Base-by-base conservation (phyloP, 202 grass and related monocot species). In the Brachypodium distachyon region DNA sequence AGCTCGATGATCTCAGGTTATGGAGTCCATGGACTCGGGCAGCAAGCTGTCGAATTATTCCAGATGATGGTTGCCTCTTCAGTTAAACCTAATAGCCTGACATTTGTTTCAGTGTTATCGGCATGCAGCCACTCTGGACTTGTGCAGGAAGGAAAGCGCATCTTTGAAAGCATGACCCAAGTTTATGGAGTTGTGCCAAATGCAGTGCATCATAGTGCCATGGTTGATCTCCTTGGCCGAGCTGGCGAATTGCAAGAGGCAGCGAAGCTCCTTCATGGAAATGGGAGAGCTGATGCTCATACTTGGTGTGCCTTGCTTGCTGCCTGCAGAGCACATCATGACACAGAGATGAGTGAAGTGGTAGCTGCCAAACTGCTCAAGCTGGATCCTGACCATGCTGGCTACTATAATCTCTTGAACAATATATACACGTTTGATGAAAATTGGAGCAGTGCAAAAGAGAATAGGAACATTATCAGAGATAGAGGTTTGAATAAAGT, bases 1-100 rank as follows among this genome's bases (percentile, higher is more conserved):
- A 80, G 83, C 64, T 89, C 88, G 36, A 95, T 95, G 88, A 89
- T 95, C 6, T 51, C 82, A 74, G 82, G 85, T 70, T 91, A 91
- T 81, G 92, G 92, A 73, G 36, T 84, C 23, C 88, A 95, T 84
- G 92, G 92, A 64, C 80, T 89, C 74, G 85, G 85, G 32, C 41
- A 77, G 44, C 37, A 84, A 75, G 89, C 89, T 54, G 27, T 89
- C 46, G 40, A 50, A 0, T 84, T 87, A 54, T 96, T 85, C 53
- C 63, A 81, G 49, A 71, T 32, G 23, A 96, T 92, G 92, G 82
- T 83, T 28, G 32, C 69, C 41, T 87, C 83, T 49, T 76, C 73
- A 54, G 53, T 91, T 55, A 77, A 48, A 58, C 89, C 92, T 70
- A 92, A 69, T 28, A 71, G 47, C 14, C 61, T 83, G 25, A 87